A percentile compares a stretch with the other conserved stretches of the same genome.
These are phyloP conservation scores for Luvunga scandens DNA, from an alignment of 345 rosid genomes.

Conservation along the genomic window DNA sequence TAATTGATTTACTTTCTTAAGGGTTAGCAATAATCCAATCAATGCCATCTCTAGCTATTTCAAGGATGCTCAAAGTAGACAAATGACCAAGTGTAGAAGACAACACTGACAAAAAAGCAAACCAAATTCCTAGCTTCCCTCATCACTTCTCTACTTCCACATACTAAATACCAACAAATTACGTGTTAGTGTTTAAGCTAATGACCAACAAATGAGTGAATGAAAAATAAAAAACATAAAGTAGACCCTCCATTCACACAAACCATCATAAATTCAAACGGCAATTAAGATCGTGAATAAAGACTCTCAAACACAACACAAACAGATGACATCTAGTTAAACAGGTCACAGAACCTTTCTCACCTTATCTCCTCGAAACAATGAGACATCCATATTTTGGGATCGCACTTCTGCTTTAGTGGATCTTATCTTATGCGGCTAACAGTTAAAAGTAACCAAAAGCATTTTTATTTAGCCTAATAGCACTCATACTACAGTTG, in stretches of 20 bases:
- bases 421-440: constrained; percentile 7
- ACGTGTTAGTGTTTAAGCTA: neutral
- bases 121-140: neutral
- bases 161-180: neutral
- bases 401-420: too few relatives aligned
- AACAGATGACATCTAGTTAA: neutral
- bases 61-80: neutral
- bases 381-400: neutral
- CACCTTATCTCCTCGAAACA: neutral
- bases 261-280: neutral
- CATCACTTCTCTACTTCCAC: neutral
- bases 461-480: neutral
- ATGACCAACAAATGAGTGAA: neutral
- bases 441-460: neutral
- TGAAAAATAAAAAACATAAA: neutral
- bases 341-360: neutral
- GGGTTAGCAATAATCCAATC: neutral
- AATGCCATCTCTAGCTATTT: neutral
- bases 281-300: neutral
- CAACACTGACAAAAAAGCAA: neutral
- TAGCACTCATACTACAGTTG: neutral
- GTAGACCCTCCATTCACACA: neutral
- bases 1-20: neutral
- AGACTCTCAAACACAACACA: neutral
- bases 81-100: neutral